Evolutionary conservation across 768 basidiomycete species (phyloP).

Genomic region (Filobasidium floriforme): DNA sequence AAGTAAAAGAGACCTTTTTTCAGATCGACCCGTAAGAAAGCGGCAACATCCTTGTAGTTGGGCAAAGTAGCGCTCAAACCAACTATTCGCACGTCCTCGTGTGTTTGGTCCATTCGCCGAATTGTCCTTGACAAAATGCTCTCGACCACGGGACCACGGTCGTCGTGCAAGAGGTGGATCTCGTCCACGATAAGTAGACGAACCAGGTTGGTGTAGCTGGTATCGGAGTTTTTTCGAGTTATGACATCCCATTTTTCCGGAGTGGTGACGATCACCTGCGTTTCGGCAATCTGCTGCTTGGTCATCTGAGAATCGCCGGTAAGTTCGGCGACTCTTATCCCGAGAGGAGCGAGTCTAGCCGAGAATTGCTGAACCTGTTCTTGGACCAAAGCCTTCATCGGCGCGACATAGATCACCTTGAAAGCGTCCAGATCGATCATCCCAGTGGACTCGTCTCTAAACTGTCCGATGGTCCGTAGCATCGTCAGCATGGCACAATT

Average conservation of each 20-base stretch:
- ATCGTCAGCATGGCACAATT: constrained; percentile 96
- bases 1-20: constrained; percentile 94
- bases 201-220: constrained; percentile 92
- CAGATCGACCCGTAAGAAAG: constrained; percentile 89
- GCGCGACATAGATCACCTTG: constrained; percentile 96
- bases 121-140: constrained; percentile 83
- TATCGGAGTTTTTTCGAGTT: constrained; percentile 93
- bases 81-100: constrained; percentile 84
- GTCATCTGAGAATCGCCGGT: constrained; percentile 98
- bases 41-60: constrained; percentile 94
- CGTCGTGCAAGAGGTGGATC: constrained; percentile 93
- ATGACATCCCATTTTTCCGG: constrained; percentile 99
- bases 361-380: constrained; percentile 97
- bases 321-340: constrained; percentile 83
- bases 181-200: constrained; percentile 96
- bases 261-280: constrained; percentile 96
- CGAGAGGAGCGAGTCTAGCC: constrained; percentile 60
- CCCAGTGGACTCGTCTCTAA: constrained; percentile 73
- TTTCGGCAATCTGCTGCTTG: constrained; percentile 91
- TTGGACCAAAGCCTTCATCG: constrained; percentile 98
- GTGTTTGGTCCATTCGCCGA: constrained; percentile 86
- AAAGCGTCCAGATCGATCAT: constrained; percentile 76
- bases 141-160: constrained; percentile 94
- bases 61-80: constrained; percentile 96
- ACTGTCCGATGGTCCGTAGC: constrained; percentile 79